phyloP scores from a whole-genome alignment of 1,284 basidiomycete species.

The Coniferiporia weirii region DNA sequence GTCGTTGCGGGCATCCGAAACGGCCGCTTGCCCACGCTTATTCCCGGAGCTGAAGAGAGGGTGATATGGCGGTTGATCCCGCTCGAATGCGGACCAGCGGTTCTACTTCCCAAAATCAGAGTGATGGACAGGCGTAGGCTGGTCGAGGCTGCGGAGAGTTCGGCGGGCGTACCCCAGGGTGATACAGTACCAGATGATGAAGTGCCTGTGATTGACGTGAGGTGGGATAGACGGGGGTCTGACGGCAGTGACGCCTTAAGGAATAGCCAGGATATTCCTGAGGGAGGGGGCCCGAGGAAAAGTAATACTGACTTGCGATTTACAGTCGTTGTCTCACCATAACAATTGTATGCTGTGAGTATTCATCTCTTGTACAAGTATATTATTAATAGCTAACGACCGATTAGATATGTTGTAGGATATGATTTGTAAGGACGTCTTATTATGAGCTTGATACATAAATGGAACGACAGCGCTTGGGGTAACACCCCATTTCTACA shows the following conservation, averaged over 20 bases:
- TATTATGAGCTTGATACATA: no score
- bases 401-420: no score
- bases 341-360: background rate
- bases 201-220: slow-evolving; percentile 49
- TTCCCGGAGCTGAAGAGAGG: slow-evolving; percentile 63
- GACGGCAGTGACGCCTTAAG: background rate
- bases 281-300: background rate
- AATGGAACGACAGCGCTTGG: no score
- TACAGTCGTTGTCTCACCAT: slow-evolving; percentile 7
- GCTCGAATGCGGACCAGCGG: slow-evolving; percentile 58
- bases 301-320: background rate
- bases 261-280: background rate
- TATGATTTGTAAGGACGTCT: no score
- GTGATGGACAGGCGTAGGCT: slow-evolving; percentile 49
- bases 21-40: slow-evolving; percentile 57
- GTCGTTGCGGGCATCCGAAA: slow-evolving; percentile 66
- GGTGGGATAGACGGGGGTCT: slow-evolving; percentile 33
- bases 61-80: slow-evolving; percentile 64
- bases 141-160: slow-evolving; percentile 17
- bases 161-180: slow-evolving; percentile 10
- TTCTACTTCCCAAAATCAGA: slow-evolving; percentile 52
- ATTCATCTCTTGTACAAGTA: background rate
- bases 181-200: slow-evolving; percentile 37
- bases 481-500: no score
- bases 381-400: no score